Evolutionary conservation across 2,329 filamentous ascomycete genomes (phyloP).

Genomic region (Coniochaeta ligniaria): DNA sequence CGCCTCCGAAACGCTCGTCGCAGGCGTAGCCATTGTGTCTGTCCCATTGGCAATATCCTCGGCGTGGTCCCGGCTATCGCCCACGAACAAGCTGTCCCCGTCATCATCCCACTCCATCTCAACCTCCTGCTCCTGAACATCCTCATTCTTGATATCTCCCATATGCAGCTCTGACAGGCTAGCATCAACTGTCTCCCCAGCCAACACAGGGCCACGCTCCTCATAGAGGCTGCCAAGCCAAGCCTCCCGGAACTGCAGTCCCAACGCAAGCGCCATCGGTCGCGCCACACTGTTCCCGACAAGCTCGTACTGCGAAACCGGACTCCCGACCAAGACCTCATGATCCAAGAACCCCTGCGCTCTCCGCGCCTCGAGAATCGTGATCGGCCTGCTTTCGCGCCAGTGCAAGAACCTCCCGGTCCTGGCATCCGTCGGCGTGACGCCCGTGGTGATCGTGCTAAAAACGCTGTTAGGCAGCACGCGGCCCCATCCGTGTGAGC

Average conservation of each 20-base stretch:
- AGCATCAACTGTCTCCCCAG: background rate
- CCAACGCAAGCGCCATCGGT: constrained; percentile 59
- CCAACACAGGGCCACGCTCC: constrained; percentile 1
- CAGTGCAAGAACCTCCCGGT: constrained; percentile 56
- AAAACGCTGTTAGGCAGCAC: constrained; percentile 39
- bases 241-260: constrained; percentile 55
- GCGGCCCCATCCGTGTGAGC: constrained; percentile 30
- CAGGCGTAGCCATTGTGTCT: background rate
- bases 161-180: background rate
- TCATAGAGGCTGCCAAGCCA: constrained; percentile 32
- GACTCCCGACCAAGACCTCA: constrained; percentile 59
- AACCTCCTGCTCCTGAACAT: background rate
- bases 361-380: constrained; percentile 58
- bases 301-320: constrained; percentile 52
- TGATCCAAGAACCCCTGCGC: constrained; percentile 65
- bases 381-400: constrained; percentile 52
- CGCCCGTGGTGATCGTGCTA: constrained; percentile 53
- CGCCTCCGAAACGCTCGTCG: background rate
- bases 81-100: background rate
- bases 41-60: background rate
- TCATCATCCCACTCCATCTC: background rate
- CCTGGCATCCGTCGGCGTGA: constrained; percentile 44
- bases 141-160: background rate
- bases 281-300: constrained; percentile 74
- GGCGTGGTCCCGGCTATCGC: background rate